A percentile compares a stretch with the other conserved stretches of the same genome.
Evolutionary conservation across 2,329 filamentous ascomycete genomes (phyloP).

Genomic region (Venturia asperata): DNA sequence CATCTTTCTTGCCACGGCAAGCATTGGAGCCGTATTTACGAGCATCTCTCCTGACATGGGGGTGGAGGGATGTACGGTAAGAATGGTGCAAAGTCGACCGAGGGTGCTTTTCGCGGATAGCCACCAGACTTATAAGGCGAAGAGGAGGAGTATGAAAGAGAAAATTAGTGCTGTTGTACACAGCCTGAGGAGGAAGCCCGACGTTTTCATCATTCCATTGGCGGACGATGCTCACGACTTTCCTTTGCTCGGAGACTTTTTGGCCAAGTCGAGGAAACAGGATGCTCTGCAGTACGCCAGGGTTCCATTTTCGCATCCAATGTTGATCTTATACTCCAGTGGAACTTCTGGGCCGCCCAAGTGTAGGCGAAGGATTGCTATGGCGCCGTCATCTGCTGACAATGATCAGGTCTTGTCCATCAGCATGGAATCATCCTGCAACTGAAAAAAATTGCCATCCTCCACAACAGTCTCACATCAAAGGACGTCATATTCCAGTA

Average conservation of each 20-base stretch:
- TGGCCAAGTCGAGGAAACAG: conserved; percentile 26
- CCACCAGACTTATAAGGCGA: conserved; percentile 36
- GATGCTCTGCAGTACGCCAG: conserved; percentile 34
- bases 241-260: conserved; percentile 28
- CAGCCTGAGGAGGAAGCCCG: conserved; percentile 26
- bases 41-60: conserved; percentile 41
- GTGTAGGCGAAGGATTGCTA: conserved; percentile 27
- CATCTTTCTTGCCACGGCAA: conserved; percentile 36
- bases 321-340: conserved; percentile 39
- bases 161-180: conserved; percentile 31
- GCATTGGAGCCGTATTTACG: conserved; percentile 40
- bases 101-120: conserved; percentile 37
- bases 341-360: conserved; percentile 41
- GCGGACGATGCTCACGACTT: conserved; percentile 22
- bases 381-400: background rate
- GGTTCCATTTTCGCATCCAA: conserved; percentile 36
- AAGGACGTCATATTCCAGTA: conserved; percentile 41
- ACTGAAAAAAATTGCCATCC: conserved; percentile 37
- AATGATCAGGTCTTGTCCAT: conserved; percentile 31
- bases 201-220: conserved; percentile 27
- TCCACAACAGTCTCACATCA: conserved; percentile 39
- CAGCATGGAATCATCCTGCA: conserved; percentile 39
- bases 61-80: conserved; percentile 31
- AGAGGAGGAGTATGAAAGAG: conserved; percentile 27
- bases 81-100: conserved; percentile 37